Conservation (phyloP, 2,329 filamentous ascomycete genomes). For the Rhytidhysteron rufulum region DNA sequence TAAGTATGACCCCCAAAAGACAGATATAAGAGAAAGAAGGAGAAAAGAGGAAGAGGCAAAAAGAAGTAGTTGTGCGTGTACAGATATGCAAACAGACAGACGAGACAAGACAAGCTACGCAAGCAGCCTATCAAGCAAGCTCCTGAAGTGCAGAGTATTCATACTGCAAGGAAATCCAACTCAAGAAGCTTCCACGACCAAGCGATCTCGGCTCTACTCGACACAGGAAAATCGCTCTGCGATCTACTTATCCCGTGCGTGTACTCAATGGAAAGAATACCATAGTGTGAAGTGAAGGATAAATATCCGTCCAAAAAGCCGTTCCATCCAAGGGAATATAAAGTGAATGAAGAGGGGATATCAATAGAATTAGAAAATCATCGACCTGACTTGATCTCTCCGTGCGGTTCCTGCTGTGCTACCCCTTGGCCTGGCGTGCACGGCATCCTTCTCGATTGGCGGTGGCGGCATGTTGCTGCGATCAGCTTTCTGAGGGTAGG, state of each 20-base stretch:
- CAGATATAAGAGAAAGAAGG: too few relatives aligned
- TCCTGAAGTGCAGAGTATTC: too few relatives aligned
- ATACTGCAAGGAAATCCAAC: too few relatives aligned
- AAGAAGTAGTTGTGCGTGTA: too few relatives aligned
- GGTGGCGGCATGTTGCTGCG: conserved; percentile 20
- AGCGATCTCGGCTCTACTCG: too few relatives aligned
- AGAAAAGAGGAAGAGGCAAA: too few relatives aligned
- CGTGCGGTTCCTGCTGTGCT: conserved; percentile 11
- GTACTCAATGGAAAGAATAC: not conserved
- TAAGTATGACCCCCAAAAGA: too few relatives aligned
- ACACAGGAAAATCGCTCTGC: not conserved
- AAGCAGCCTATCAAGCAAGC: too few relatives aligned
- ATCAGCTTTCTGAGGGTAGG: conserved; percentile 24
- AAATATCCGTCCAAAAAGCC: conserved; percentile 1
- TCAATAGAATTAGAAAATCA: conserved; percentile 41
- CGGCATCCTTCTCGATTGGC: conserved; percentile 27
- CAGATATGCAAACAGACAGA: too few relatives aligned
- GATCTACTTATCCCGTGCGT: not conserved
- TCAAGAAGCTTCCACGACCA: too few relatives aligned
- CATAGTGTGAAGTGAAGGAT: not conserved
- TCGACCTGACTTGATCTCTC: conserved; percentile 39
- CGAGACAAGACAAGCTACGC: too few relatives aligned
- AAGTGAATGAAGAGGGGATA: not conserved
- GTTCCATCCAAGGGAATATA: not conserved
- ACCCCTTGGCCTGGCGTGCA: conserved; percentile 15